phyloP scores from a whole-genome alignment of 1,284 basidiomycete genomes.

The Cystobasidium pallidum region DNA sequence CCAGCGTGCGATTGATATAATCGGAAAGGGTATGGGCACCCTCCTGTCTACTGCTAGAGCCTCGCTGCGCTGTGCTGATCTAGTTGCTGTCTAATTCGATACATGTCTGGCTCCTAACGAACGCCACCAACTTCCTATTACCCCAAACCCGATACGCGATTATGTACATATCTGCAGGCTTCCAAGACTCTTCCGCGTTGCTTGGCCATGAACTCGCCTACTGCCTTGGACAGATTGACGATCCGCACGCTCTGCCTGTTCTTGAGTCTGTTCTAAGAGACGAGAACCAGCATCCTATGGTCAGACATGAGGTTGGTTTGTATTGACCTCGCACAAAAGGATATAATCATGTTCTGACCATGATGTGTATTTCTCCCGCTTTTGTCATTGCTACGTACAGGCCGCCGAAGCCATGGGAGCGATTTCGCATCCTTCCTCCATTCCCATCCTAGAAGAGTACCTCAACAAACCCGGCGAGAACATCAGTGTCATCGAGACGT shows the following conservation, averaged over 20 bases:
- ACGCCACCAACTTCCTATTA: neutral
- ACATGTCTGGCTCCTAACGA: neutral
- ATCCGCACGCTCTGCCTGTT: constrained; percentile 71
- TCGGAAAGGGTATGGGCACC: constrained; percentile 70
- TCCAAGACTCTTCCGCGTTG: constrained; percentile 82
- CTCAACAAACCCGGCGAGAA: constrained; percentile 66
- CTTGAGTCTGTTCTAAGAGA: constrained; percentile 77
- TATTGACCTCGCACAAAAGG: neutral
- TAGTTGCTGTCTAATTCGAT: neutral
- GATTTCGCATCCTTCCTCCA: constrained; percentile 70
- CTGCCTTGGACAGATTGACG: constrained; percentile 89
- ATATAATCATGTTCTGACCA: neutral
- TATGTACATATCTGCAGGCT: constrained; percentile 63
- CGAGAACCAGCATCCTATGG: constrained; percentile 86
- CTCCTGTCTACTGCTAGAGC: constrained; percentile 10
- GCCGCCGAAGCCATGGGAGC: constrained; percentile 98
- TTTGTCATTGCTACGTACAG: constrained; percentile 57
- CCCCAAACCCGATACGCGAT: neutral
- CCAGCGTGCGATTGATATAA: constrained; percentile 71
- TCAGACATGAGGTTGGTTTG: constrained; percentile 83
- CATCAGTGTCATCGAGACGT: constrained; percentile 89
- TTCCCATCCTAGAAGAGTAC: constrained; percentile 75
- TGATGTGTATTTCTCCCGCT: neutral
- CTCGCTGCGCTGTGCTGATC: neutral
- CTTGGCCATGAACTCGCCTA: constrained; percentile 98